Evolutionary conservation across 2,329 filamentous ascomycete genomes (phyloP).

Genomic region (Zasmidium citrigriseum): DNA sequence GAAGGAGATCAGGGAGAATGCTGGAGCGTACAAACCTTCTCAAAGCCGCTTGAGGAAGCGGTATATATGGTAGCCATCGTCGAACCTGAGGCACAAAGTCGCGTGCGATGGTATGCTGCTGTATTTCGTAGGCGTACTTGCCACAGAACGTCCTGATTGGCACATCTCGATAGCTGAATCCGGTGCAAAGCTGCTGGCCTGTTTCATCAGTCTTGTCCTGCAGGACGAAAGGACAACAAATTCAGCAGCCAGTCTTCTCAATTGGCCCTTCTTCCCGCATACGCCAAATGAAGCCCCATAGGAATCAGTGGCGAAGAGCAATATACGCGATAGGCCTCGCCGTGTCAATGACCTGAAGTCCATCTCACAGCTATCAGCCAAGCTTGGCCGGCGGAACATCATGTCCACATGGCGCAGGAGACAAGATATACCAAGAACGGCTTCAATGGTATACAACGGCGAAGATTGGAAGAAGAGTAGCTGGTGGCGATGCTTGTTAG

Average conservation of each 20-base stretch:
- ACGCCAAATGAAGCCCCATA: not conserved
- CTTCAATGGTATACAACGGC: not conserved
- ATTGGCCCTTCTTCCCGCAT: not conserved
- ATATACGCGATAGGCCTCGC: slow-evolving; percentile 1
- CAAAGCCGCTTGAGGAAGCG: not conserved
- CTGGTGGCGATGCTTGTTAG: not conserved
- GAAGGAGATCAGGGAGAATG: not conserved
- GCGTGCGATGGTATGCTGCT: not conserved
- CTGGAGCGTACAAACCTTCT: not conserved
- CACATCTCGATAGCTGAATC: not conserved
- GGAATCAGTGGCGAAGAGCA: not conserved
- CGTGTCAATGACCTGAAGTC: not conserved
- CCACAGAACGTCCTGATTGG: not conserved
- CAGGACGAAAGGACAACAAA: not conserved
- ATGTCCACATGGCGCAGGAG: slow-evolving; percentile 10
- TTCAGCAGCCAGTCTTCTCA: not conserved
- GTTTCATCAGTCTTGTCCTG: not conserved
- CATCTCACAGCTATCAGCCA: not conserved
- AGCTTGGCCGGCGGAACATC: slow-evolving; percentile 13
- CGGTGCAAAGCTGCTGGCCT: not conserved
- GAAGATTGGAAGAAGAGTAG: not conserved
- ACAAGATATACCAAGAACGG: not conserved
- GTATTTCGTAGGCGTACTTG: not conserved
- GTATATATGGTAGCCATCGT: not conserved
- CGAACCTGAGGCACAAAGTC: not conserved